These are phyloP conservation scores for Vitis hybrid DNA, from an alignment of 177 flowering plant genomes.

Conservation along the genomic window DNA sequence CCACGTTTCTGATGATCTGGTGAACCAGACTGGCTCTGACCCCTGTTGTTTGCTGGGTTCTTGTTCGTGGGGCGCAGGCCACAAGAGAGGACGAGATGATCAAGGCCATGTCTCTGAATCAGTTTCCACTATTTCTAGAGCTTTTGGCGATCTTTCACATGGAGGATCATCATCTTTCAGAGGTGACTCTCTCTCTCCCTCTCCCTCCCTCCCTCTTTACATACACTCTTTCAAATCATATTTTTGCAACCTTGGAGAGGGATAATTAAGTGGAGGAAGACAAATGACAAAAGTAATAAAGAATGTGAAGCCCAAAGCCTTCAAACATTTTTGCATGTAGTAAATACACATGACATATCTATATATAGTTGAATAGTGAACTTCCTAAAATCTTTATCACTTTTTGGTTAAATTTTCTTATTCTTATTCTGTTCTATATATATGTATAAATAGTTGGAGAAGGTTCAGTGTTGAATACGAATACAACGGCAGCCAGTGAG, in stretches of 20 bases:
- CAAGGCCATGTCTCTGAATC: slow-evolving; percentile 15
- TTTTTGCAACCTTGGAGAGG: too few relatives aligned
- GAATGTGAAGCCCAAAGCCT: too few relatives aligned
- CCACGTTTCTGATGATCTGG: slow-evolving; percentile 10
- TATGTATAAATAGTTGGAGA: slow-evolving; percentile 2
- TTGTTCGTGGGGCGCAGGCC: slow-evolving; percentile 16
- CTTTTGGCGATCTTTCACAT: slow-evolving; percentile 4
- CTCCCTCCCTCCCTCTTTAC: background rate
- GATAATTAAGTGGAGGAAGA: too few relatives aligned
- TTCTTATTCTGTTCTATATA: background rate
- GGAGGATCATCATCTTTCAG: slow-evolving; percentile 5
- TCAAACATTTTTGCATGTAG: too few relatives aligned
- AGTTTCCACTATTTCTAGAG: slow-evolving; percentile 7
- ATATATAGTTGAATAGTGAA: too few relatives aligned
- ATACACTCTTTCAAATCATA: too few relatives aligned
- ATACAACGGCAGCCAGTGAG: slow-evolving; percentile 3
- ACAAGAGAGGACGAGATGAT: slow-evolving; percentile 45
- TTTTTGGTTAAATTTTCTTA: background rate
- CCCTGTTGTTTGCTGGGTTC: background rate
- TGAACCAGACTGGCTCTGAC: background rate
- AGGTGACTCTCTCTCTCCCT: background rate
- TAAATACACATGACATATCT: too few relatives aligned
- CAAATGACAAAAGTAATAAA: too few relatives aligned
- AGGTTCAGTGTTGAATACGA: background rate
- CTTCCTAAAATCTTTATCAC: too few relatives aligned